Base-by-base conservation (phyloP, 768 basidiomycete genomes). In the Podaxis sp. region DNA sequence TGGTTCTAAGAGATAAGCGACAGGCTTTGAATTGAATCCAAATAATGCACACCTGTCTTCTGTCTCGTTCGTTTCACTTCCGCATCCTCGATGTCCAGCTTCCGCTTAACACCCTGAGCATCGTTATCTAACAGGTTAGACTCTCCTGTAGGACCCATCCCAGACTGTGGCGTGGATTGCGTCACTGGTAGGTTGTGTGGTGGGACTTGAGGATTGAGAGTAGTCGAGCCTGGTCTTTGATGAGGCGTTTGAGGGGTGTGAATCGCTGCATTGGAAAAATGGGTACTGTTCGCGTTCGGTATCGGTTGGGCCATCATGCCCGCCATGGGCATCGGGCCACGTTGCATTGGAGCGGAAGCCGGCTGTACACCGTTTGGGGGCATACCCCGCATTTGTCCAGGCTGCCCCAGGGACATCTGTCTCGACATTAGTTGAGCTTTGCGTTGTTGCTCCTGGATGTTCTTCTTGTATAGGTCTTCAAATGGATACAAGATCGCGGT, bases 61-160 rank as follows among this genome's bases (percentile, higher is more conserved):
- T 86, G 82, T 66, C 88, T 82, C 52, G 74, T 84, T 66, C 91
- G 82, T 71, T 93, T 93, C 50, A 74, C 79, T 50, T 90, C 87
- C 28, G 73, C 73, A 61, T 89, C 88, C 55, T 85, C 86, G 16
- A 79, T 77, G 51, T 86, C 85, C 63, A 88, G 74, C 71, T 91
- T 91, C 63, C 91, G 80, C 70, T 93, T 93, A 63, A 85, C 77
- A 16, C 80, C 82, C 59, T 87, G 84, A n/a, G 71, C 64, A 57
- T 90, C 89, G 62, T 78, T 78, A 56, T 91, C 89, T 54, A 84
- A 71, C 35, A 78, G 73, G 65, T 75, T 77, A 50, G 72, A 65
- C 40, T 78, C 77, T 10, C 54, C 50, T n/a, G 57, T 23, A 23
- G 56, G 52, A 9, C 44, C 46, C 36, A 63, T 55, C 16, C 60